phyloP scores from a whole-genome alignment of 2,329 filamentous ascomycete genomes.

The Zymoseptoria passerinii region DNA sequence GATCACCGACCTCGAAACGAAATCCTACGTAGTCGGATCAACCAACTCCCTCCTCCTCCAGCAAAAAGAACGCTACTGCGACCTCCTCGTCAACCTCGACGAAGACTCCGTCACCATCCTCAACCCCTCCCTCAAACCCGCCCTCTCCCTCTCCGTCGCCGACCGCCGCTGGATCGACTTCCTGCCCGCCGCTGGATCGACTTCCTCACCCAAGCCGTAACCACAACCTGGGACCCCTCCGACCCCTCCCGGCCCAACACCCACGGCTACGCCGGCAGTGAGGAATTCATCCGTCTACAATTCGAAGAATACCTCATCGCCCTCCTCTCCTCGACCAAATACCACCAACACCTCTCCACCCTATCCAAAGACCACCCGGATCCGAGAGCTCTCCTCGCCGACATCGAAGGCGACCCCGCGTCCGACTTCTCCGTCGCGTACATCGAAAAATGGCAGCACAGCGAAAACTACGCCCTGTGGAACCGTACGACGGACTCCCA shows the following conservation, averaged over 20 bases:
- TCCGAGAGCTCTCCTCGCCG: slow-evolving; percentile 53
- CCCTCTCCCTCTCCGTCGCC: slow-evolving; percentile 70
- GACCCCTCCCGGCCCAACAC: slow-evolving; percentile 88
- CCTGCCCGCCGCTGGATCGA: slow-evolving; percentile 93
- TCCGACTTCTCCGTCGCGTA: slow-evolving; percentile 77
- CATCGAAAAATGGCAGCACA: slow-evolving; percentile 77
- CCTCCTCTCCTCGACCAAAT: slow-evolving; percentile 81
- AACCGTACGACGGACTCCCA: slow-evolving; percentile 63
- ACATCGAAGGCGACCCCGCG: slow-evolving; percentile 70
- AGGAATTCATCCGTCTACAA: slow-evolving; percentile 93
- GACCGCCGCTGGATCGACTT: slow-evolving; percentile 96
- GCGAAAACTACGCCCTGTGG: slow-evolving; percentile 89
- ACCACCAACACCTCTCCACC: slow-evolving; percentile 49
- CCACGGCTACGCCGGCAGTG: slow-evolving; percentile 87
- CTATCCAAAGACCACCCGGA: slow-evolving; percentile 37
- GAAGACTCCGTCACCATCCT: slow-evolving; percentile 78
- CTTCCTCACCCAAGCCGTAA: slow-evolving; percentile 82
- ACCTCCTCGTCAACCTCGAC: slow-evolving; percentile 93
- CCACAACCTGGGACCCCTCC: slow-evolving; percentile 91
- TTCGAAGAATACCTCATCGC: slow-evolving; percentile 95
- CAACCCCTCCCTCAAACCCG: slow-evolving; percentile 66
- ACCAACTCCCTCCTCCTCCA: slow-evolving; percentile 91
- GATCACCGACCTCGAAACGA: slow-evolving; percentile 85
- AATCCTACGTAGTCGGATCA: slow-evolving; percentile 94
- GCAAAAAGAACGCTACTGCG: slow-evolving; percentile 91